Evolutionary conservation across 176 grass and related monocot species (phyloP), one percentile per base, ranked within the genome.

Genomic region (Cenchrus purpureus): DNA sequence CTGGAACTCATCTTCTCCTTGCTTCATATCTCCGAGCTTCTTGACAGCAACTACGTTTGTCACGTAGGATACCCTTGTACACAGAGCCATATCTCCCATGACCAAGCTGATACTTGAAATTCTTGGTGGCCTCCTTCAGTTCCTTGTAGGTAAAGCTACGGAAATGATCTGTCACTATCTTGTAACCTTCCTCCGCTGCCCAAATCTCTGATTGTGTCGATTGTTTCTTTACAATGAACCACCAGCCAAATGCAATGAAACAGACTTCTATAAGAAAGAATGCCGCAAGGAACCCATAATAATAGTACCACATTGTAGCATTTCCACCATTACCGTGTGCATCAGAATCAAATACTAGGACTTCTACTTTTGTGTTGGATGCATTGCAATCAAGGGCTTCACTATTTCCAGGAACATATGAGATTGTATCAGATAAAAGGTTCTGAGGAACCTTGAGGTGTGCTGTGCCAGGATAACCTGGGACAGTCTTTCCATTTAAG

Each of bases 221-320:
- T 16, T 70, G 77, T 11, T 63, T 68, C 66, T 71, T 80, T 34
- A 74, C 74, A 32, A 85, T 77, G 74, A 84, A 88, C 81, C 82
- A 91, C 82, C 90, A 91, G 46, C 90, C 90, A 37, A 37, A 81
- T 37, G 65, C 50, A 63, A 88, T 78, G 68, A 91, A 85, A 46
- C 73, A 68, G 37, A 86, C 46, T 43, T 91, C 86, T 70, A 85
- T 66, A 11, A 80, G 29, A 29, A 80, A 84, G 25, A 91, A 80
- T 7, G 42, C 70, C 7, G 34, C 51, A 0, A 84, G 49, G 53
- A 85, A 91, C 7, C 63, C 25, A 42, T 91, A 85, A 12, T 81
- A 76, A 31, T 88, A 82, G n/a, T 49, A 4, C 90, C 90, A 91
- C 14, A n/a, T 73, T 3, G 37, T 58, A 22, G 31, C 17, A 11